Percentiles rank a stretch among this genome's conserved stretches.
These are phyloP conservation scores for Dactylellina sp. DNA, from an alignment of 2,329 filamentous ascomycete species.

Conservation along the genomic window DNA sequence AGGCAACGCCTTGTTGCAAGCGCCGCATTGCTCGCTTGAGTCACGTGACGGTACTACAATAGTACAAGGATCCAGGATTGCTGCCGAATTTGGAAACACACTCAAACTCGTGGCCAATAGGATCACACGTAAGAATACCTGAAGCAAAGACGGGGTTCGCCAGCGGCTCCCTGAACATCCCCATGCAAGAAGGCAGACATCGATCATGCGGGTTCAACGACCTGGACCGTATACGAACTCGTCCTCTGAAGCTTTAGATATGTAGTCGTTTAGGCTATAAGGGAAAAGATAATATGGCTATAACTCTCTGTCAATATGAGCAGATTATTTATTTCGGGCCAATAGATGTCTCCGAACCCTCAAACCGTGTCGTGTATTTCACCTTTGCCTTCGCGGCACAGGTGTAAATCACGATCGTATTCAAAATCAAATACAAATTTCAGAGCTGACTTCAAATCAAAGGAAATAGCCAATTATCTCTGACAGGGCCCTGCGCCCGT, in stretches of 20 bases:
- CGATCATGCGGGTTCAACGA: not conserved
- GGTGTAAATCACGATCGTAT: not conserved
- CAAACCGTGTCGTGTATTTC: too few species aligned
- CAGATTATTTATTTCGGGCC: too few species aligned
- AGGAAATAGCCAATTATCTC: not conserved
- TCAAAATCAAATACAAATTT: not conserved
- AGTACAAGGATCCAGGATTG: not conserved
- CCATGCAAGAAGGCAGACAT: not conserved
- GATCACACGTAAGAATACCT: constrained; percentile 9
- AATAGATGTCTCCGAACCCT: too few species aligned
- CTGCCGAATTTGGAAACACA: constrained; percentile 10
- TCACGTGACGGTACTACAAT: constrained; percentile 27
- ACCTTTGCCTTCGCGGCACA: not conserved
- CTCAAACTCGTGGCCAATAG: constrained; percentile 13
- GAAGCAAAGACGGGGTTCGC: constrained; percentile 2
- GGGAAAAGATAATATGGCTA: too few species aligned
- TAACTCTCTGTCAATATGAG: too few species aligned
- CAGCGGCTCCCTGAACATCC: constrained; percentile 1
- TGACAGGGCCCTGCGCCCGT: not conserved
- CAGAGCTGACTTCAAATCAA: not conserved
- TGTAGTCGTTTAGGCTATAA: too few species aligned
- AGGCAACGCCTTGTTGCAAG: constrained; percentile 46
- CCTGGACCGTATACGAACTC: too few species aligned
- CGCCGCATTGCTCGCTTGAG: constrained; percentile 23
- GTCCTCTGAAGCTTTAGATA: too few species aligned